Conservation (phyloP, 305 asterid genomes). For the Petunia hybrid region DNA sequence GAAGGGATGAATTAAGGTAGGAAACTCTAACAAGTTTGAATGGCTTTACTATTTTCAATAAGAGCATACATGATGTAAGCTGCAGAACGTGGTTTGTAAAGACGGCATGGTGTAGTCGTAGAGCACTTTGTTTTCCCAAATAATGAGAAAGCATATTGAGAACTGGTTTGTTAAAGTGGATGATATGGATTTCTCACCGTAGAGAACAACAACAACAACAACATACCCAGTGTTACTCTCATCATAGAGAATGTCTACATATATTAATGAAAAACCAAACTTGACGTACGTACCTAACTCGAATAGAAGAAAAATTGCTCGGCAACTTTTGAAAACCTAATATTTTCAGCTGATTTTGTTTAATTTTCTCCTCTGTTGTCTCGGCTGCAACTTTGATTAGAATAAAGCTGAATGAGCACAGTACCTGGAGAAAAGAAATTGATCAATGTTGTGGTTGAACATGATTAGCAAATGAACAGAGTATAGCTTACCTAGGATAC, state of each 20-base stretch:
- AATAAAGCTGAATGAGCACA: background rate
- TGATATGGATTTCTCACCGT: background rate
- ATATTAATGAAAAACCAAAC: background rate
- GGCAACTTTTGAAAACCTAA: background rate
- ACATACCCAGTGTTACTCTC: no score
- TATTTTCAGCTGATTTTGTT: background rate
- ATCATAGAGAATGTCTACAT: background rate
- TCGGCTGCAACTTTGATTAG: background rate
- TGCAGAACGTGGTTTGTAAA: background rate
- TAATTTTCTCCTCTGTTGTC: constrained; percentile 16
- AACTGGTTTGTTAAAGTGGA: background rate
- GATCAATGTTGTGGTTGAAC: background rate
- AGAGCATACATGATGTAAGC: constrained; percentile 18
- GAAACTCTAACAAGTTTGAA: constrained; percentile 10
- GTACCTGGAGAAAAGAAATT: background rate
- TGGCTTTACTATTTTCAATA: background rate
- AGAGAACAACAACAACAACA: no score
- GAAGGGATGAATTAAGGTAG: constrained; percentile 15
- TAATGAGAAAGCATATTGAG: background rate
- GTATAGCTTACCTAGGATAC: background rate
- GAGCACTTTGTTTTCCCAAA: background rate
- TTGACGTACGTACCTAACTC: background rate
- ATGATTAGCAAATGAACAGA: constrained; percentile 14
- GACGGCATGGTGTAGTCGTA: constrained; percentile 12
- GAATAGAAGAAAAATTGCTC: background rate